Evolutionary conservation across 1,139 yeast species (phyloP).

Genomic region (Yamadazyma sp.): DNA sequence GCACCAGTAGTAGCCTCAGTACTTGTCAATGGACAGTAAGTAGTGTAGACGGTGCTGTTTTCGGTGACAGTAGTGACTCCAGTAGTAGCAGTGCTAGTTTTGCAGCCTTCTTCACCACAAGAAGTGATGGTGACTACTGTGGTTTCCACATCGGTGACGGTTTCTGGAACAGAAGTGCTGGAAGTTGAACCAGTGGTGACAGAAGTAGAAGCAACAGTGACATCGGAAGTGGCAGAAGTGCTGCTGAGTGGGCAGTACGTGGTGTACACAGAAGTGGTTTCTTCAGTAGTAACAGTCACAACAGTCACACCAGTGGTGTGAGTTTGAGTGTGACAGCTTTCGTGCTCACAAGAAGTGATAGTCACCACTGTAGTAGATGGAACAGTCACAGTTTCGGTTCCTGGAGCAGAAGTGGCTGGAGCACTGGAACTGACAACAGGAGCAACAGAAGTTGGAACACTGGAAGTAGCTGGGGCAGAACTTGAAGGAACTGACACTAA

Average conservation of each 20-base stretch:
- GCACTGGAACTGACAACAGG: background rate
- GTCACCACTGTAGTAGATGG: slow-evolving; percentile 19
- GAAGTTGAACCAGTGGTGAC: no score
- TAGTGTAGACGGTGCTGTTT: slow-evolving; percentile 4
- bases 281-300: slow-evolving; percentile 17
- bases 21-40: slow-evolving; percentile 6
- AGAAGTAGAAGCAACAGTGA: background rate
- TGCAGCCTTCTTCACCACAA: slow-evolving; percentile 2
- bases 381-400: background rate
- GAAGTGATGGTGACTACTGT: slow-evolving; percentile 3
- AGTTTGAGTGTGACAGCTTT: slow-evolving; percentile 19
- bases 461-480: background rate
- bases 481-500: slow-evolving; percentile 3
- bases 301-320: slow-evolving; percentile 28
- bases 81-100: slow-evolving; percentile 5
- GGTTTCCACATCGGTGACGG: slow-evolving; percentile 1
- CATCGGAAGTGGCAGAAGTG: no score
- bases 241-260: slow-evolving; percentile 27
- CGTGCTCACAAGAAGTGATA: slow-evolving; percentile 18
- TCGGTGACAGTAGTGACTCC: slow-evolving; percentile 3
- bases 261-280: slow-evolving; percentile 22
- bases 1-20: slow-evolving; percentile 1
- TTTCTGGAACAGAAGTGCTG: no score
- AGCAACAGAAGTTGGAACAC: background rate
- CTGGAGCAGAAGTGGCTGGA: slow-evolving; percentile 1